These are phyloP conservation scores for Kwoniella mangroviensis DNA, from an alignment of 768 basidiomycete genomes.

Conservation along the genomic window DNA sequence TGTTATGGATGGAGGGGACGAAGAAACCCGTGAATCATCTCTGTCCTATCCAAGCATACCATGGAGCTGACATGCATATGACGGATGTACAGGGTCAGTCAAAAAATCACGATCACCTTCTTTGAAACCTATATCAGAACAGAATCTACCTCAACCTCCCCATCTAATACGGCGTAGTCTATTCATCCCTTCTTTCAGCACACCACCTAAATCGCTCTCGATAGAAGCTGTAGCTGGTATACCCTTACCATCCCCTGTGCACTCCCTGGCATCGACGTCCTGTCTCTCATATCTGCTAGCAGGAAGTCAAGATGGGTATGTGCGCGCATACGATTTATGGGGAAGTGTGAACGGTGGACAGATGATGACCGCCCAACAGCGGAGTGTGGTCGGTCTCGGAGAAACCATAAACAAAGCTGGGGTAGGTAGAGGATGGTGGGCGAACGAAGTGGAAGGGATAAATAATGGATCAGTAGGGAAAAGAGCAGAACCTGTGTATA, in stretches of 20 bases:
- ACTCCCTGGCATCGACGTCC: conserved; percentile 80
- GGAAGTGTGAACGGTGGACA: conserved; percentile 83
- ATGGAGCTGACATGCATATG: not conserved
- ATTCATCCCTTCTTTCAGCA: conserved; percentile 45
- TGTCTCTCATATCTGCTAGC: conserved; percentile 89
- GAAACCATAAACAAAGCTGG: conserved; percentile 91
- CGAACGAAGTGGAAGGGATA: conserved; percentile 62
- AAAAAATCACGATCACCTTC: conserved; percentile 17
- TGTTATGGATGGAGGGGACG: conserved; percentile 35
- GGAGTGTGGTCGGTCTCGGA: conserved; percentile 85
- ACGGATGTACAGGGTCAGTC: not conserved
- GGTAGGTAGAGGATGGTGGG: conserved; percentile 88
- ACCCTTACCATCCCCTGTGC: conserved; percentile 83
- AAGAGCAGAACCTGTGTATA: conserved; percentile 71
- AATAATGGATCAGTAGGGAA: conserved; percentile 21
- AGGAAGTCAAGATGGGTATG: conserved; percentile 90
- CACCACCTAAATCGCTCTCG: conserved; percentile 67
- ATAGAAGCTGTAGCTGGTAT: conserved; percentile 91
- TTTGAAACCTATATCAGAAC: not conserved
- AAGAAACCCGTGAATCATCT: conserved; percentile 21
- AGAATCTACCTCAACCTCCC: conserved; percentile 40
- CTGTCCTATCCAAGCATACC: conserved; percentile 11
- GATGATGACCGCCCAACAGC: conserved; percentile 83
- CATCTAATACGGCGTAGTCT: conserved; percentile 52
- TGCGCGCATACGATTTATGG: conserved; percentile 90